Percentiles rank a stretch among this genome's conserved stretches.
phyloP scores from a whole-genome alignment of 2,329 filamentous ascomycete species.

The Pseudohalonectria lignicola region DNA sequence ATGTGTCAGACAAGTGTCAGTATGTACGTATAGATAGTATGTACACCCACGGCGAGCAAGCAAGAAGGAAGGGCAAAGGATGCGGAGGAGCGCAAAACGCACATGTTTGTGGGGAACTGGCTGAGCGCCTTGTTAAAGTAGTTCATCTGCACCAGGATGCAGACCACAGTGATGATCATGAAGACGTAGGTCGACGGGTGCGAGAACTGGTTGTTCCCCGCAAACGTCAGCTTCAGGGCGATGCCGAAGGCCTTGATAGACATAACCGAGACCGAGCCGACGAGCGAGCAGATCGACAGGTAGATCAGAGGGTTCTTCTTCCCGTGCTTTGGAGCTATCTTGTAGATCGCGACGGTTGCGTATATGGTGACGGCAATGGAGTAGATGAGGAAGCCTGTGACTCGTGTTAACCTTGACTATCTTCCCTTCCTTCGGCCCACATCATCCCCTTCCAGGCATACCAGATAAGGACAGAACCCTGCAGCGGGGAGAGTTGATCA shows the following conservation, averaged over 20 bases:
- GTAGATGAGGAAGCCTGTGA: constrained; percentile 84
- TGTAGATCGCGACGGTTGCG: constrained; percentile 92
- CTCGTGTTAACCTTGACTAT: no score
- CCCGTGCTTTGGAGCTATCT: constrained; percentile 76
- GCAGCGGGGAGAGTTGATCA: no score
- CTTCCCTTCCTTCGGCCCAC: no score
- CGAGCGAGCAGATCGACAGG: constrained; percentile 94
- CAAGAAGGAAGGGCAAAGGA: neutral
- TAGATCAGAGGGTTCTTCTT: constrained; percentile 95
- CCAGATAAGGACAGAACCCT: no score
- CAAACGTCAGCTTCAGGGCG: constrained; percentile 87
- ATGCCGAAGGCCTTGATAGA: constrained; percentile 98
- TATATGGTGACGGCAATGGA: constrained; percentile 71
- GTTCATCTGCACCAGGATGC: constrained; percentile 98
- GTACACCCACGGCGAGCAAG: no score
- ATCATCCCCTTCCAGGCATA: no score
- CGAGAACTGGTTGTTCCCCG: constrained; percentile 87
- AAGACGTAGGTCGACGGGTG: constrained; percentile 97
- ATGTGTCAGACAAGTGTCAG: neutral
- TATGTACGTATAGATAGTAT: no score
- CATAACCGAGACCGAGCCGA: constrained; percentile 97
- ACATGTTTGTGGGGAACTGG: constrained; percentile 97
- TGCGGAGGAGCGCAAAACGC: constrained; percentile 24
- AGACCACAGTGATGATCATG: constrained; percentile 82
- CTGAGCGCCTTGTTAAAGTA: constrained; percentile 99